Percentiles rank a stretch among this genome's conserved stretches.
Evolutionary conservation across 2,329 filamentous ascomycete species (phyloP).

Genomic region (Falciphora oryzae): DNA sequence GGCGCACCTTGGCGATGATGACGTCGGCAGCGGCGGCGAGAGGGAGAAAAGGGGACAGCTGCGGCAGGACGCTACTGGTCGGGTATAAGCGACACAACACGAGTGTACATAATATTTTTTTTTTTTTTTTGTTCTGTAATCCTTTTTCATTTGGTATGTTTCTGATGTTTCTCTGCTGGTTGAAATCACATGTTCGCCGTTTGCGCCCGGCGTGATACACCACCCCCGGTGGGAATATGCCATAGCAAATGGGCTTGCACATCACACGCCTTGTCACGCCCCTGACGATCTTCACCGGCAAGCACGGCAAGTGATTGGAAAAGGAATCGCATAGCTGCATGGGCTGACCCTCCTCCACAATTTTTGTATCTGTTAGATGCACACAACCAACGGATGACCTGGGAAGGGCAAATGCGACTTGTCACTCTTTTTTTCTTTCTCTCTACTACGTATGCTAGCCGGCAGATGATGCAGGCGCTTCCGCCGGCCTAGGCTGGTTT

Average conservation of each 20-base stretch:
- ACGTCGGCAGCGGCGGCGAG: neutral
- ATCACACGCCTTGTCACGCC: neutral
- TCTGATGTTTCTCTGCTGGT: neutral
- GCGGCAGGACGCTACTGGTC: neutral
- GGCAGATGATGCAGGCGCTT: neutral
- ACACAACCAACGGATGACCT: neutral
- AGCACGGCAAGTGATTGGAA: neutral
- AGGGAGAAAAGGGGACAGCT: neutral
- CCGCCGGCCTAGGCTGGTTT: neutral
- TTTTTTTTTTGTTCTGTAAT: neutral
- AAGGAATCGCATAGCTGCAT: neutral
- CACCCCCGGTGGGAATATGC: neutral
- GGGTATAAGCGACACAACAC: neutral
- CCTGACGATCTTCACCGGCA: neutral
- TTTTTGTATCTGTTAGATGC: neutral
- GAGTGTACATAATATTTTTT: neutral
- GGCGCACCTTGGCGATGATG: neutral
- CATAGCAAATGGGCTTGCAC: neutral
- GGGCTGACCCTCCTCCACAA: too few relatives aligned
- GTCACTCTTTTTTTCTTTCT: neutral
- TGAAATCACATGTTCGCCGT: neutral
- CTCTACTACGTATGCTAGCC: too few relatives aligned
- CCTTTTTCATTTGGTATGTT: neutral
- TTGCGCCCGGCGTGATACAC: neutral
- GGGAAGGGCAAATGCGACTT: neutral